Evolutionary conservation across 2,329 filamentous ascomycete species (phyloP).

Genomic region (Nannizziopsis barbatae): DNA sequence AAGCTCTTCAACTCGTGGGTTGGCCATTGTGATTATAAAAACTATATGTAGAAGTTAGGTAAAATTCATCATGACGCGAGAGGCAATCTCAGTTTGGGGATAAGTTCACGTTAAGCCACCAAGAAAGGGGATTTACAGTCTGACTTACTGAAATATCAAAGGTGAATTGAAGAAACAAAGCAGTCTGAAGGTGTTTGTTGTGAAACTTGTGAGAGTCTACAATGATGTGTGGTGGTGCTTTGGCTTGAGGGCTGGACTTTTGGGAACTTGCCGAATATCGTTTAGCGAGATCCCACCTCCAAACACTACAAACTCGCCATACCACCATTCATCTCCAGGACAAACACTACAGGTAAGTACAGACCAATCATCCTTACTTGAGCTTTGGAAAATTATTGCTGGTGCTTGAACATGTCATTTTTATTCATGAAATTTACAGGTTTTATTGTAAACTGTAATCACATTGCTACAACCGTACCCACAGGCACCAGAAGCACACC

Average conservation of each 20-base stretch:
- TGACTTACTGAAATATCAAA: background rate
- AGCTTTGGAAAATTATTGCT: background rate
- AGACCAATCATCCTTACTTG: background rate
- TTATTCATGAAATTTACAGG: slow-evolving; percentile 9
- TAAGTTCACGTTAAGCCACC: too few species aligned
- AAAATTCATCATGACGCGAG: background rate
- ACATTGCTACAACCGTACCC: slow-evolving; percentile 11
- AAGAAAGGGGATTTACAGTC: background rate
- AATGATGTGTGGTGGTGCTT: slow-evolving; percentile 9
- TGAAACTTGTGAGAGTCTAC: background rate
- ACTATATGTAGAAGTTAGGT: background rate
- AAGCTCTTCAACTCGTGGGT: slow-evolving; percentile 59
- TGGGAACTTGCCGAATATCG: slow-evolving; percentile 3
- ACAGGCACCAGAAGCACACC: slow-evolving; percentile 11
- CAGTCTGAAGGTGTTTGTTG: background rate
- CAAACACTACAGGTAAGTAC: background rate
- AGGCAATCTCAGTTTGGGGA: background rate
- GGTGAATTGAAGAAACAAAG: background rate
- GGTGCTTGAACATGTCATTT: background rate
- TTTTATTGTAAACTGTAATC: slow-evolving; percentile 11
- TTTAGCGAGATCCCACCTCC: slow-evolving; percentile 9
- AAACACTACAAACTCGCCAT: background rate
- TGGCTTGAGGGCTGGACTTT: background rate
- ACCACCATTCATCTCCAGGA: background rate
- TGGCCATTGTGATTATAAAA: slow-evolving; percentile 34